phyloP scores from a whole-genome alignment of 2,329 filamentous ascomycete genomes.

The Colletotrichum tamarilloi region DNA sequence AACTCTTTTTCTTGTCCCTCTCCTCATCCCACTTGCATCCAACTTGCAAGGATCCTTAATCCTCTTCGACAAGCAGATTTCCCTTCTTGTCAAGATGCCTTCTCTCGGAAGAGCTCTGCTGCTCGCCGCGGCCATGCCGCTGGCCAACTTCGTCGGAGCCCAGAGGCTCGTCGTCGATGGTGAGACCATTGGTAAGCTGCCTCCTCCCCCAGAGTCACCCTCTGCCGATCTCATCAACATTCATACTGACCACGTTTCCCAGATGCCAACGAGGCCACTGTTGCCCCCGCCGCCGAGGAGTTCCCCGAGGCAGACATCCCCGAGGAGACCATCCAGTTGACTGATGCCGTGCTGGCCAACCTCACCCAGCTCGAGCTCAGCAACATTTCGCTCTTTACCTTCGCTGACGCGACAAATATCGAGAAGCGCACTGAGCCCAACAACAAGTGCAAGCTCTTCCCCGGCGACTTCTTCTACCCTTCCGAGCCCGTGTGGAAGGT shows the following conservation, averaged over 20 bases:
- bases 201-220: background rate
- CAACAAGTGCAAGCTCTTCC: constrained; percentile 47
- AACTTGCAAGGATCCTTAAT: constrained; percentile 4
- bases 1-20: background rate
- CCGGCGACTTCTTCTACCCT: constrained; percentile 44
- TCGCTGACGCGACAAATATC: constrained; percentile 37
- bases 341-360: constrained; percentile 45
- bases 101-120: constrained; percentile 17
- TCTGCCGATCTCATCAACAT: background rate
- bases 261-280: constrained; percentile 35
- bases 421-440: constrained; percentile 35
- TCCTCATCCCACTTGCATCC: constrained; percentile 13
- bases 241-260: background rate
- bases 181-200: constrained; percentile 36
- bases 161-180: constrained; percentile 41
- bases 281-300: constrained; percentile 38
- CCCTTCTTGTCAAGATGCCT: constrained; percentile 27
- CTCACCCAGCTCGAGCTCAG: constrained; percentile 44
- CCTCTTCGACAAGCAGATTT: constrained; percentile 1
- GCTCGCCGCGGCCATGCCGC: constrained; percentile 19
- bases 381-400: constrained; percentile 47
- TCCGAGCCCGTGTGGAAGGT: constrained; percentile 42
- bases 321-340: constrained; percentile 45
- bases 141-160: constrained; percentile 30
- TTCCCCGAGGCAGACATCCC: constrained; percentile 24